These are phyloP conservation scores for Solanum chilense DNA, from an alignment of 257 asterid species.

Conservation along the genomic window DNA sequence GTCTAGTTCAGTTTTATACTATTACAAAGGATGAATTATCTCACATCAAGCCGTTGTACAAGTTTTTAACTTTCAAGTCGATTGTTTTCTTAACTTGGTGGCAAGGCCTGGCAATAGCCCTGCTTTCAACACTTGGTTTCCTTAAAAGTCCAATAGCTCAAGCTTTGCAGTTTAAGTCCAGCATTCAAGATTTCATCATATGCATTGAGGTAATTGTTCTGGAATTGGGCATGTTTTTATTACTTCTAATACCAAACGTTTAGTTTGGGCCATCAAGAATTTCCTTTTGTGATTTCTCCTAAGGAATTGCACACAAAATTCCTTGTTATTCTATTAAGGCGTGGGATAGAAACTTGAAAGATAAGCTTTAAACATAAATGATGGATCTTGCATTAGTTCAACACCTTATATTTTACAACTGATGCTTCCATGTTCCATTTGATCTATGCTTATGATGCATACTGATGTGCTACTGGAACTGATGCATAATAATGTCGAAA, in stretches of 20 bases:
- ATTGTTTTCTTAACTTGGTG: constrained; percentile 99
- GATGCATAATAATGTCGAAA: neutral
- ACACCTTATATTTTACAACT: neutral
- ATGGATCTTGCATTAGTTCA: neutral
- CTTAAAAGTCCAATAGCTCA: constrained; percentile 81
- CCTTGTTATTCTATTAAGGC: neutral
- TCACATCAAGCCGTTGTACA: constrained; percentile 87
- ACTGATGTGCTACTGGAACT: neutral
- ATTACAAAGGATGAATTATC: constrained; percentile 83
- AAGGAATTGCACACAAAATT: neutral
- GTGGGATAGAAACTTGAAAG: neutral
- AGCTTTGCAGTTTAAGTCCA: constrained; percentile 76
- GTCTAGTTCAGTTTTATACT: constrained; percentile 84
- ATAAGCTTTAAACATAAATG: neutral
- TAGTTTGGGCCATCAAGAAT: neutral
- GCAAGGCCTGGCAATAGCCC: constrained; percentile 97
- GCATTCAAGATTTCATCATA: constrained; percentile 87
- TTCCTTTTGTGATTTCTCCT: neutral
- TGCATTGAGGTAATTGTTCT: constrained; percentile 85
- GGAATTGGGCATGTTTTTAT: neutral
- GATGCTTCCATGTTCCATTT: neutral
- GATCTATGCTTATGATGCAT: neutral
- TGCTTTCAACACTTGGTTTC: constrained; percentile 64
- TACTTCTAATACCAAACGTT: neutral
- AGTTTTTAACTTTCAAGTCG: constrained; percentile 92